phyloP scores from a whole-genome alignment of 2,329 filamentous ascomycete genomes.

The Coniochaeta sp. region DNA sequence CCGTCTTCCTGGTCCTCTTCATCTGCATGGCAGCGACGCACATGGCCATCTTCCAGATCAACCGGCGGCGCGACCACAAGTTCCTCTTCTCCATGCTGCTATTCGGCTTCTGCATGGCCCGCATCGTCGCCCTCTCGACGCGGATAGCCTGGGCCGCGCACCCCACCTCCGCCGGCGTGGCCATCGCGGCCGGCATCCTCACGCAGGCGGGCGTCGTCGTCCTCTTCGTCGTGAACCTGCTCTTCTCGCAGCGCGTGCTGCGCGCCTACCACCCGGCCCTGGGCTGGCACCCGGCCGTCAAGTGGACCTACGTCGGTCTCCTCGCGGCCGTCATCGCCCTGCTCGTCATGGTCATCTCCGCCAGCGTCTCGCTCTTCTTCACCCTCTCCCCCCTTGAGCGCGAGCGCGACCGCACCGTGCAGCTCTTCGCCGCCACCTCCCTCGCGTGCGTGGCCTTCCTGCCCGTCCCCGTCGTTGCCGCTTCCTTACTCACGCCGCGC shows the following conservation, averaged over 20 bases:
- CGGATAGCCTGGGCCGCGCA: constrained; percentile 45
- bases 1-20: constrained; percentile 56
- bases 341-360: constrained; percentile 59
- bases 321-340: constrained; percentile 48
- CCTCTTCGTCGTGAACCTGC: constrained; percentile 69
- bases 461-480: constrained; percentile 48
- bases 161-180: constrained; percentile 30
- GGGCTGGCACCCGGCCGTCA: constrained; percentile 57
- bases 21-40: constrained; percentile 43
- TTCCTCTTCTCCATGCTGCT: constrained; percentile 52
- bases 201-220: constrained; percentile 67
- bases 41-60: constrained; percentile 51
- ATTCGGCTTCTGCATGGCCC: constrained; percentile 52
- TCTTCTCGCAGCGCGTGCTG: constrained; percentile 69
- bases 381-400: constrained; percentile 47
- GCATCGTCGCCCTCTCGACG: constrained; percentile 41
- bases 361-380: constrained; percentile 59
- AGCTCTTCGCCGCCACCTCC: constrained; percentile 54
- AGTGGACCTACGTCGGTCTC: constrained; percentile 46
- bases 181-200: constrained; percentile 60
- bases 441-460: constrained; percentile 61
- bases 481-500: constrained; percentile 39
- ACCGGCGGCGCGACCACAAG: constrained; percentile 42
- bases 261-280: constrained; percentile 63
- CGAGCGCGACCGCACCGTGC: constrained; percentile 51